Evolutionary conservation across 495 filamentous ascomycete species (phyloP).

Genomic region (Aspergillus sclerotiicarbonarius): DNA sequence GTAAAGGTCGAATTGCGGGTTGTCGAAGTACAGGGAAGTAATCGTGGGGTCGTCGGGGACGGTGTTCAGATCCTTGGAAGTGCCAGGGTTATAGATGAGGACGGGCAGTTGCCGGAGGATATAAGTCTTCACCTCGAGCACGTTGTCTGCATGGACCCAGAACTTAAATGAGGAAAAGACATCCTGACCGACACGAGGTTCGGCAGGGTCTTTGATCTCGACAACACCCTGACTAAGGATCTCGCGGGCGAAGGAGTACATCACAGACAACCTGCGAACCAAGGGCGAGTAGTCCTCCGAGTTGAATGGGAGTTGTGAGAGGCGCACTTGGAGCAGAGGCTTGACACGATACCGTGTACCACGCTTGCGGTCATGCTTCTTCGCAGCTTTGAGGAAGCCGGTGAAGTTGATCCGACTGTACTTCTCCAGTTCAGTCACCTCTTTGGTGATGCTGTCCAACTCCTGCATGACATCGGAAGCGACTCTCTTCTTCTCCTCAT

Average conservation of each 20-base stretch:
- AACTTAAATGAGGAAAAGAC: constrained; percentile 93
- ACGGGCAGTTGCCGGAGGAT: constrained; percentile 87
- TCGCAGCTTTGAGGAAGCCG: constrained; percentile 94
- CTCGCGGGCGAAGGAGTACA: constrained; percentile 93
- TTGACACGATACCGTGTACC: constrained; percentile 79
- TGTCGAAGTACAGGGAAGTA: constrained; percentile 96
- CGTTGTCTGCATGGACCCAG: constrained; percentile 93
- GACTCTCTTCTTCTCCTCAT: constrained; percentile 46
- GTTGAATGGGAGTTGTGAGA: constrained; percentile 88
- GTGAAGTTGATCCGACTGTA: constrained; percentile 97
- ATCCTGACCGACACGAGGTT: constrained; percentile 51
- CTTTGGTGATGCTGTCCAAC: constrained; percentile 81
- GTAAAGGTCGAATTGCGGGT: constrained; percentile 78
- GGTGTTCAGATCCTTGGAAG: constrained; percentile 73
- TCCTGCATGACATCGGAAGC: constrained; percentile 72
- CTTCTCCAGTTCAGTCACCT: constrained; percentile 90
- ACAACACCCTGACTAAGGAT: constrained; percentile 58
- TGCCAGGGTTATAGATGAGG: constrained; percentile 85
- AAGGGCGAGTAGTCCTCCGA: constrained; percentile 91
- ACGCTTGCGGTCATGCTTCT: constrained; percentile 95
- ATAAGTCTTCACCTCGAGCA: constrained; percentile 92
- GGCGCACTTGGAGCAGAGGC: constrained; percentile 82
- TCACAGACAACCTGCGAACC: constrained; percentile 80
- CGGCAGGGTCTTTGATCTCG: constrained; percentile 40
- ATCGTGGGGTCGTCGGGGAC: constrained; percentile 81